Conservation (phyloP, 2,329 filamentous ascomycete species). For the Mollisiaceae sp. region DNA sequence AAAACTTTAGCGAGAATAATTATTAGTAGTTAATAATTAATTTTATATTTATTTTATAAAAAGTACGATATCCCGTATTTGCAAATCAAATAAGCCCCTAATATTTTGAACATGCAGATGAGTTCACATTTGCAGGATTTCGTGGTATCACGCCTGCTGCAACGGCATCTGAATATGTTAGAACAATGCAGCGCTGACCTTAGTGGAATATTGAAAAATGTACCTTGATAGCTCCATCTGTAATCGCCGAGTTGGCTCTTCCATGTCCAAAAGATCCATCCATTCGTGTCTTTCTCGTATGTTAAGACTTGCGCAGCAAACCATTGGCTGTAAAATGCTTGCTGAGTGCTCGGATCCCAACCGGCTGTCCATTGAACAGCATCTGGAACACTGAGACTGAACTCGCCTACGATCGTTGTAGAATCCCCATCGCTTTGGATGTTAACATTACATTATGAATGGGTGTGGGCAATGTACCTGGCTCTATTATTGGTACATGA, state of each 20-base stretch:
- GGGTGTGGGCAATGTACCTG: neutral
- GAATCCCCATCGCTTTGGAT: conserved; percentile 32
- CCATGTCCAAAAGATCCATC: conserved; percentile 68
- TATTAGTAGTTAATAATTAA: too few species aligned
- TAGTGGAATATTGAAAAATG: neutral
- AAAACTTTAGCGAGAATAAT: too few species aligned
- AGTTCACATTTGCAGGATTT: conserved; percentile 32
- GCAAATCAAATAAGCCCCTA: too few species aligned
- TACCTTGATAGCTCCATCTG: conserved; percentile 52
- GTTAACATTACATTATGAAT: neutral
- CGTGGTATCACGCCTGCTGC: conserved; percentile 47
- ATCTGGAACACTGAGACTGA: conserved; percentile 58
- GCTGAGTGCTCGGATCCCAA: conserved; percentile 49
- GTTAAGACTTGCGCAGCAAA: conserved; percentile 60
- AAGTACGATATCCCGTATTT: too few species aligned
- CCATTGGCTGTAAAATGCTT: conserved; percentile 59
- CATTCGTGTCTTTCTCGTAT: conserved; percentile 56
- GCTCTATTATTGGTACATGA: conserved; percentile 55
- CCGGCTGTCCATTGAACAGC: conserved; percentile 51
- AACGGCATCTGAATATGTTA: conserved; percentile 43
- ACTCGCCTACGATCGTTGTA: conserved; percentile 63
- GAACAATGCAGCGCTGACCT: neutral
- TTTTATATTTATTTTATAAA: too few species aligned
- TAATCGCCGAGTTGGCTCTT: conserved; percentile 56
- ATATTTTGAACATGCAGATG: conserved; percentile 14